phyloP scores from a whole-genome alignment of 306 rosid genomes.

The Casuarina cunninghamiana region DNA sequence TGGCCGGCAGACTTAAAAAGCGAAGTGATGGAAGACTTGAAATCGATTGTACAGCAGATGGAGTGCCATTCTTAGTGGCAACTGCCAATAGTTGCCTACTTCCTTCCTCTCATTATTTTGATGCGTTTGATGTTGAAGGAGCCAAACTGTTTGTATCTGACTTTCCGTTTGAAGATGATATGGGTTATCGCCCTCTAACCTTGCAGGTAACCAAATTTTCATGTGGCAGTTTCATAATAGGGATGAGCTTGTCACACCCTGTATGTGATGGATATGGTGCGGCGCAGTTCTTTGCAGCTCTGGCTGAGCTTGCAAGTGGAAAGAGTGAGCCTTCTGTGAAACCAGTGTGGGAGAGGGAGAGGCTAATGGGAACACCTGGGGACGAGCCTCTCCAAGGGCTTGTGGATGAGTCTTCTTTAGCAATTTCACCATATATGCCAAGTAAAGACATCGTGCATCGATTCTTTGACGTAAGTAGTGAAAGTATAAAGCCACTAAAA shows the following conservation, averaged over 20 bases:
- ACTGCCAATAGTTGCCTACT: slow-evolving; percentile 37
- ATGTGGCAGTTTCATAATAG: slow-evolving; percentile 57
- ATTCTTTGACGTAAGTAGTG: slow-evolving; percentile 26
- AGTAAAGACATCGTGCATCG: slow-evolving; percentile 37
- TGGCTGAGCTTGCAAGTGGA: slow-evolving; percentile 49
- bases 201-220: slow-evolving; percentile 48
- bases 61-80: slow-evolving; percentile 54
- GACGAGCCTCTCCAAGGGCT: slow-evolving; percentile 28
- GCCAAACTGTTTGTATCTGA: slow-evolving; percentile 31
- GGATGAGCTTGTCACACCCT: slow-evolving; percentile 46
- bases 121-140: slow-evolving; percentile 39
- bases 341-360: slow-evolving; percentile 61
- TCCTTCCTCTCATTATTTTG: slow-evolving; percentile 44
- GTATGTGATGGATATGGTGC: slow-evolving; percentile 57
- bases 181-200: slow-evolving; percentile 34
- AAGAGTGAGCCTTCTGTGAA: slow-evolving; percentile 44
- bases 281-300: slow-evolving; percentile 39
- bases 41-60: slow-evolving; percentile 47
- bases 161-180: slow-evolving; percentile 31
- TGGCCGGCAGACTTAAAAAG: slow-evolving; percentile 43
- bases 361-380: slow-evolving; percentile 22
- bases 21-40: slow-evolving; percentile 34
- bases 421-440: slow-evolving; percentile 52
- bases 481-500: slow-evolving; percentile 43
- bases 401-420: not conserved